Percentiles rank a stretch among this genome's conserved stretches.
phyloP scores from a whole-genome alignment of 1,284 basidiomycete genomes.

The Somion occarium region DNA sequence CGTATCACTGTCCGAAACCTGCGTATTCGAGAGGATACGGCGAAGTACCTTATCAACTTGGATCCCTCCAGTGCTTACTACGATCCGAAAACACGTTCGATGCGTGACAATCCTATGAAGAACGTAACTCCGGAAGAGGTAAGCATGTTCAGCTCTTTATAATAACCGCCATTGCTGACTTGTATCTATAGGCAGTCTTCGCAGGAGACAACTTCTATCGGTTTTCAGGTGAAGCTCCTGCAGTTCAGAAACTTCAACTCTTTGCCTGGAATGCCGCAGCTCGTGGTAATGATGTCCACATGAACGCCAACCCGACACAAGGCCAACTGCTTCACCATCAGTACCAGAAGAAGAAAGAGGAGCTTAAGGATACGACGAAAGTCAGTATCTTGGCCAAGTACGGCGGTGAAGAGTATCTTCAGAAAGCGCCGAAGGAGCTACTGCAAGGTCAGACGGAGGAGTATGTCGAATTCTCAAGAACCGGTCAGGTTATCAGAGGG shows the following conservation, averaged over 20 bases:
- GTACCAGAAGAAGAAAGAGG: conserved; percentile 90
- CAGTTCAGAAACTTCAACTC: conserved; percentile 88
- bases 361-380: conserved; percentile 84
- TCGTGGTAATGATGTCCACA: conserved; percentile 90
- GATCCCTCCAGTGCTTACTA: conserved; percentile 97
- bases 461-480: conserved; percentile 95
- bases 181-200: conserved; percentile 64
- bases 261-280: conserved; percentile 98
- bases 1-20: conserved; percentile 97
- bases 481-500: conserved; percentile 92
- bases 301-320: conserved; percentile 95
- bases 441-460: conserved; percentile 93
- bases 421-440: conserved; percentile 84
- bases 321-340: conserved; percentile 90
- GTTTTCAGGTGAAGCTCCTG: conserved; percentile 85
- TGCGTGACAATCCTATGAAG: conserved; percentile 92
- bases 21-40: conserved; percentile 98
- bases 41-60: conserved; percentile 97
- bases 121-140: conserved; percentile 83
- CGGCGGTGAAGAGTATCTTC: conserved; percentile 92
- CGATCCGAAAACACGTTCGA: conserved; percentile 98
- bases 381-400: conserved; percentile 86
- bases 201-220: conserved; percentile 97
- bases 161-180: conserved; percentile 9
- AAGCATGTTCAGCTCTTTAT: conserved; percentile 23